These are phyloP conservation scores for Plasmodium inui DNA, from an alignment of 169 alveolate species.

Conservation along the genomic window DNA sequence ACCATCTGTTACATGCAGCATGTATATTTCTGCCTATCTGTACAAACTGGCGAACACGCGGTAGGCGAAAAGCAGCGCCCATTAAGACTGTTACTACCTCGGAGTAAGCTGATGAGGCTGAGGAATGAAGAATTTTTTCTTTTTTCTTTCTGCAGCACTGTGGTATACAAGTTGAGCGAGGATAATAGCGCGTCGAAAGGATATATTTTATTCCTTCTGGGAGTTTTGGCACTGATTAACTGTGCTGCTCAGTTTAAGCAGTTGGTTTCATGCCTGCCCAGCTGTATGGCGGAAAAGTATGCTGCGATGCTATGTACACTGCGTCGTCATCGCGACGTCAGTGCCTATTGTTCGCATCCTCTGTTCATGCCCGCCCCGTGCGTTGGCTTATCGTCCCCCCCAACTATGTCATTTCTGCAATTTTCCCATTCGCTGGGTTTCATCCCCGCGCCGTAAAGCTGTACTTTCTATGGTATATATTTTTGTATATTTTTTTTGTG, in stretches of 20 bases:
- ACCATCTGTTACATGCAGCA: neutral
- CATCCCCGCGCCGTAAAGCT: neutral
- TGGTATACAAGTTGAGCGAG: neutral
- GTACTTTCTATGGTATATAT: neutral
- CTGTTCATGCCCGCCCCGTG: neutral
- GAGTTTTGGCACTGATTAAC: neutral
- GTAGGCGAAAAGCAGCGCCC: neutral
- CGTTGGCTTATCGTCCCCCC: too few relatives aligned
- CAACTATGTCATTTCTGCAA: neutral
- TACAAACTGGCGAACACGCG: neutral
- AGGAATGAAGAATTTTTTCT: neutral
- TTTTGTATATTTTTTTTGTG: neutral
- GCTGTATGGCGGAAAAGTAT: neutral
- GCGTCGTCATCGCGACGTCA: neutral
- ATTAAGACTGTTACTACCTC: neutral
- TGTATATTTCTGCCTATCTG: neutral
- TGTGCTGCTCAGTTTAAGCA: neutral
- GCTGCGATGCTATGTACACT: neutral
- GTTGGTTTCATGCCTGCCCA: neutral
- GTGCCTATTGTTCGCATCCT: neutral
- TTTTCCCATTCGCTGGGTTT: neutral
- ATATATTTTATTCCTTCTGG: too few relatives aligned
- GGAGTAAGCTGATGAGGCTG: neutral
- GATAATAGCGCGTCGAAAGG: neutral
- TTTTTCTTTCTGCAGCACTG: neutral